These are phyloP conservation scores for Phytophthora litchii DNA, from an alignment of 352 stramenopile genomes.

Conservation along the genomic window DNA sequence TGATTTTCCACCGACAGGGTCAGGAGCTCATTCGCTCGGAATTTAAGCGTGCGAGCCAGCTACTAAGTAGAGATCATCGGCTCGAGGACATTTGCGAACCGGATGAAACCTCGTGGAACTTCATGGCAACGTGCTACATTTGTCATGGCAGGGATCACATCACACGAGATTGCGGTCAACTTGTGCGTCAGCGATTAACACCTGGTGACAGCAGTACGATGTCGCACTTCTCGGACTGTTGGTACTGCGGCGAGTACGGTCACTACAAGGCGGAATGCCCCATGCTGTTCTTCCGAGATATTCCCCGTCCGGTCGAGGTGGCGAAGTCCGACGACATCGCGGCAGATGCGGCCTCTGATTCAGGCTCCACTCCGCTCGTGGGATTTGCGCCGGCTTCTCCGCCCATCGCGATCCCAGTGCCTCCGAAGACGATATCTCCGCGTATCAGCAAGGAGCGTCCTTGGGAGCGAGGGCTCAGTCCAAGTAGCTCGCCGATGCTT, in stretches of 20 bases:
- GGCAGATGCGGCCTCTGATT: conserved; percentile 21
- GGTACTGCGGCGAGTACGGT: conserved; percentile 76
- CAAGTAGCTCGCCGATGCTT: conserved; percentile 33
- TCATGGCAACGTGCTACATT: conserved; percentile 68
- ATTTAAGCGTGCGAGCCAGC: conserved; percentile 63
- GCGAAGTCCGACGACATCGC: conserved; percentile 10
- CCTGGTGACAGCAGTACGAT: conserved; percentile 16
- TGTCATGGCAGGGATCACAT: conserved; percentile 55
- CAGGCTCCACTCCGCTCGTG: conserved; percentile 1
- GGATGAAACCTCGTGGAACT: conserved; percentile 58
- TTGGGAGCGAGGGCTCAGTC: conserved; percentile 45
- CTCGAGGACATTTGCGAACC: conserved; percentile 59
- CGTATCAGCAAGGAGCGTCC: conserved; percentile 25
- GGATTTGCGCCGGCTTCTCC: conserved; percentile 22
- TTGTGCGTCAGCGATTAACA: conserved; percentile 28
- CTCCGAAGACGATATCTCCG: conserved; percentile 22
- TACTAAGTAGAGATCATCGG: conserved; percentile 50
- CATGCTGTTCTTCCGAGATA: conserved; percentile 65
- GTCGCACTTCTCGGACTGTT: conserved; percentile 59
- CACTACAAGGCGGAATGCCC: conserved; percentile 81
- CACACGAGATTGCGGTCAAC: conserved; percentile 59
- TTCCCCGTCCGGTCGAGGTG: conserved; percentile 39
- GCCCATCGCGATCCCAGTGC: conserved; percentile 26
- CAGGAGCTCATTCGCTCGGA: conserved; percentile 66
- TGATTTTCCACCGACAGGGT: conserved; percentile 76